These are phyloP conservation scores for Podospora tetraspora DNA, from an alignment of 495 filamentous ascomycete genomes.

Conservation along the genomic window DNA sequence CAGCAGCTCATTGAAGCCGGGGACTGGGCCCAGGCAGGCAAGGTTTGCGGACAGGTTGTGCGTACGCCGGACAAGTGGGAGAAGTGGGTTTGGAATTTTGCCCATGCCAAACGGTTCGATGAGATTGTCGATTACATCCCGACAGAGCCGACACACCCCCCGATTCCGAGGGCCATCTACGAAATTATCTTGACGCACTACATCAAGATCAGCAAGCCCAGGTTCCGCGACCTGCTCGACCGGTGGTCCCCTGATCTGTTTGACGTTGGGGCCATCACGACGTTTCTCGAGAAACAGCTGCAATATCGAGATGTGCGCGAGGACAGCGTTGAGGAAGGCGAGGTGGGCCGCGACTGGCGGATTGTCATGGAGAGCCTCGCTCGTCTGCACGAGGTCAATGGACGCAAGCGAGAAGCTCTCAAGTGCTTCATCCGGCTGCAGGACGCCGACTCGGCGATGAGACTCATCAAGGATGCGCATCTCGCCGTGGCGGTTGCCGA, in stretches of 20 bases:
- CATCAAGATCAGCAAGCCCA: slow-evolving; percentile 59
- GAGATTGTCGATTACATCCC: slow-evolving; percentile 86
- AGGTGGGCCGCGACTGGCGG: slow-evolving; percentile 70
- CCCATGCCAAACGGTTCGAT: slow-evolving; percentile 74
- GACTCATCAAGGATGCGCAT: slow-evolving; percentile 74
- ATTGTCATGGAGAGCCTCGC: slow-evolving; percentile 78
- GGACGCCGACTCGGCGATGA: slow-evolving; percentile 84
- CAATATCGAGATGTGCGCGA: slow-evolving; percentile 60
- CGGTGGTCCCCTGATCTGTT: slow-evolving; percentile 82
- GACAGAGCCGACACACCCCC: slow-evolving; percentile 62
- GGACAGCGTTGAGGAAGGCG: slow-evolving; percentile 61
- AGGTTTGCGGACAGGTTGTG: slow-evolving; percentile 73
- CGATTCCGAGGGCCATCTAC: slow-evolving; percentile 77
- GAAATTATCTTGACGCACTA: slow-evolving; percentile 84
- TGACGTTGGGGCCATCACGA: slow-evolving; percentile 62
- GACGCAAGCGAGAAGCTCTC: slow-evolving; percentile 75
- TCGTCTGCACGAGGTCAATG: slow-evolving; percentile 72
- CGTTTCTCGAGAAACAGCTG: slow-evolving; percentile 68
- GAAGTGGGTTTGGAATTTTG: slow-evolving; percentile 88
- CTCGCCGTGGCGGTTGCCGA: slow-evolving; percentile 80
- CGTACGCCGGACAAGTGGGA: slow-evolving; percentile 81
- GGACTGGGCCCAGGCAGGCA: slow-evolving; percentile 73
- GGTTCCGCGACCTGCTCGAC: slow-evolving; percentile 73
- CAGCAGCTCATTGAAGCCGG: slow-evolving; percentile 67
- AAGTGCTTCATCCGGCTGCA: slow-evolving; percentile 84